phyloP scores from a whole-genome alignment of 176 grass and related monocot genomes.

The Paspalum vaginatum region DNA sequence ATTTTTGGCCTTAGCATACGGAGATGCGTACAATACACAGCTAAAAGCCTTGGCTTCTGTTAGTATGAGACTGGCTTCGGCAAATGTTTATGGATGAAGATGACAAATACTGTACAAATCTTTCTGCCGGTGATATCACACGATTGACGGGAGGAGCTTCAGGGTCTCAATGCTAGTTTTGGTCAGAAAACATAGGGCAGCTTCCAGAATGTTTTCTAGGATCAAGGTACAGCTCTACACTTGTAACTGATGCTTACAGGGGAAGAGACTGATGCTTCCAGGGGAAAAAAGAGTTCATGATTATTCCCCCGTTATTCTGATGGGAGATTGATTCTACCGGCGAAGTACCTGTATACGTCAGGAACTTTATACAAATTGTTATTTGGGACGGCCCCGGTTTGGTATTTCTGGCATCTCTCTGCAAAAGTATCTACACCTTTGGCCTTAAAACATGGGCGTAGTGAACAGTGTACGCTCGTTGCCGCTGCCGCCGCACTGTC shows the following conservation, averaged over 20 bases:
- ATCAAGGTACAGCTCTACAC: neutral
- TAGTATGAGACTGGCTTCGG: constrained; percentile 7
- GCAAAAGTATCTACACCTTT: too few species aligned
- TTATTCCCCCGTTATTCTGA: neutral
- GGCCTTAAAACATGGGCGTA: too few species aligned
- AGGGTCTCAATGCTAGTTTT: constrained; percentile 10
- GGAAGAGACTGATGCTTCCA: neutral
- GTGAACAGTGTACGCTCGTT: too few species aligned
- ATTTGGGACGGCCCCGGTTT: neutral
- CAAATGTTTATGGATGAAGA: constrained; percentile 32
- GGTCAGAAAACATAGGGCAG: constrained; percentile 13
- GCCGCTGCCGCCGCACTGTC: too few species aligned
- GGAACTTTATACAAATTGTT: neutral
- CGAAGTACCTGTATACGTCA: neutral
- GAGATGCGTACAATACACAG: constrained; percentile 23
- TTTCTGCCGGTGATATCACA: neutral
- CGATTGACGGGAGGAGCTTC: neutral
- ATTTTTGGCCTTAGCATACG: constrained; percentile 10
- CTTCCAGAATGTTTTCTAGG: constrained; percentile 23
- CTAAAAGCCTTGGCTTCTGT: neutral
- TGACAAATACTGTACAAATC: constrained; percentile 15
- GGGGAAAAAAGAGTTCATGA: neutral
- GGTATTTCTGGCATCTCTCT: neutral
- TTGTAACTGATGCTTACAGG: constrained; percentile 21
- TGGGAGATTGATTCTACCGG: constrained; percentile 3